Conservation (phyloP, 2,329 filamentous ascomycete species). For the Hirsutella minnesotensis region DNA sequence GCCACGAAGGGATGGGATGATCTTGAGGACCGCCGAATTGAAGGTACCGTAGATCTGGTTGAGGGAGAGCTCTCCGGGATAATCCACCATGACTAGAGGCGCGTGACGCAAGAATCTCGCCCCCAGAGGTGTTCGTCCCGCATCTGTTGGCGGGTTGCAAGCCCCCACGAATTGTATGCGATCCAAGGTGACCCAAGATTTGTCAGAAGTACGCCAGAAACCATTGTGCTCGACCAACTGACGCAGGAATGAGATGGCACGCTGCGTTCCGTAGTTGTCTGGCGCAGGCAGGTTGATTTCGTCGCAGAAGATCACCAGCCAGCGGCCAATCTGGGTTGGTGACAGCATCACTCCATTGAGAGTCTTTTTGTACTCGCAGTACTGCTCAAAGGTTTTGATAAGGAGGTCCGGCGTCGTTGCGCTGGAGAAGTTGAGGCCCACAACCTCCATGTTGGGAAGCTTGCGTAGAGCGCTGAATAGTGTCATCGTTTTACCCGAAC, state of each 20-base stretch:
- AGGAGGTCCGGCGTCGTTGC: slow-evolving; percentile 95
- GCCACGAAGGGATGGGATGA: slow-evolving; percentile 86
- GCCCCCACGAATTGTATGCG: slow-evolving; percentile 98
- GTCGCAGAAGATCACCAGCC: slow-evolving; percentile 98
- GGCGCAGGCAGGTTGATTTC: slow-evolving; percentile 98
- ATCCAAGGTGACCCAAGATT: slow-evolving; percentile 94
- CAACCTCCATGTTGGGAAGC: slow-evolving; percentile 96
- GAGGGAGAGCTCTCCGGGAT: slow-evolving; percentile 88
- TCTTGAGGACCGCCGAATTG: slow-evolving; percentile 92
- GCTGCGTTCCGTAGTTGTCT: slow-evolving; percentile 94
- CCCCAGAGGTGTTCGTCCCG: slow-evolving; percentile 88
- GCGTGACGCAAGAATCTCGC: slow-evolving; percentile 90
- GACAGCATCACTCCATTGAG: slow-evolving; percentile 91
- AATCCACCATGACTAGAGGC: slow-evolving; percentile 99
- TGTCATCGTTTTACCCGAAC: slow-evolving; percentile 99
- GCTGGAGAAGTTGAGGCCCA: slow-evolving; percentile 98
- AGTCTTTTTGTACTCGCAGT: slow-evolving; percentile 99
- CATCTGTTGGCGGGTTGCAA: slow-evolving; percentile 96
- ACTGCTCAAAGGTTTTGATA: slow-evolving; percentile 98
- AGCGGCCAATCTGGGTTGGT: slow-evolving; percentile 90
- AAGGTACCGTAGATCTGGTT: slow-evolving; percentile 98
- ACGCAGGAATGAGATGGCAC: slow-evolving; percentile 91
- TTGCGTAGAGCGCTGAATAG: slow-evolving; percentile 95
- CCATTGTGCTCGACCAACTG: slow-evolving; percentile 98
- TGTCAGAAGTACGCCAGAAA: slow-evolving; percentile 96